Base-by-base conservation (phyloP, 1,284 basidiomycete genomes). In the Malassezia cuniculi region DNA sequence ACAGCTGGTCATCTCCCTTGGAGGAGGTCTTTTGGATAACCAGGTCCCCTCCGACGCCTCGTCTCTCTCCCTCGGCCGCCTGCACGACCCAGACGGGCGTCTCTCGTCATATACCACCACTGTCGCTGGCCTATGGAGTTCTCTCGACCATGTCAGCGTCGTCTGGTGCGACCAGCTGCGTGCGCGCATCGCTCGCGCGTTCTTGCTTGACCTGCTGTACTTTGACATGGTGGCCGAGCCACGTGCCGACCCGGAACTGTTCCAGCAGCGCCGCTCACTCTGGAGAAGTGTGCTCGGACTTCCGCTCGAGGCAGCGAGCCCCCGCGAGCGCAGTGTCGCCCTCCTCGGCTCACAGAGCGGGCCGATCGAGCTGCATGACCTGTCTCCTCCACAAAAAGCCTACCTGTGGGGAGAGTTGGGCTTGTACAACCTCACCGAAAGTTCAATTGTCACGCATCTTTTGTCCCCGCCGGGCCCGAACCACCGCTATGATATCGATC, bases 151-250 rank as follows among this genome's bases (percentile, higher is more conserved):
- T 68, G 78, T 81, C 34, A 87, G 85, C 39, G 90, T 95, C 76
- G 84, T 95, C 9, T 99, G 93, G 93, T 97, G 93, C 66, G 85
- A 95, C 68, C 93, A 99, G 69, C 79, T 95, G 12, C 78, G 93
- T 20, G 83, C 81, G 78, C 76, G 79, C 24, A 72, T 95, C 11
- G 90, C 89, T 3, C 39, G 56, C 1, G 54, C 44, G 18, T 35
- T 57, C 18, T 36, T 64, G 12, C 41, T 54, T n/a, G 51, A 54
- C 31, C 47, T 49, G 31, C 41, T 37, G 39, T 46, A 43, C 3
- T 58, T 52, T 18, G 54, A 51, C 11, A 42, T 43, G 11, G 27
- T 51, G 12, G 31, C 41, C 2, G 46, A 44, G 27, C 39, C 41
- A 11, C 50, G 55, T 17, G 37, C 22, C 7, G 25, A 21, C 4